Evolutionary conservation across 2,329 filamentous ascomycete species (phyloP), one percentile per base, ranked within the genome.

Genomic region (Penicillium palitans): DNA sequence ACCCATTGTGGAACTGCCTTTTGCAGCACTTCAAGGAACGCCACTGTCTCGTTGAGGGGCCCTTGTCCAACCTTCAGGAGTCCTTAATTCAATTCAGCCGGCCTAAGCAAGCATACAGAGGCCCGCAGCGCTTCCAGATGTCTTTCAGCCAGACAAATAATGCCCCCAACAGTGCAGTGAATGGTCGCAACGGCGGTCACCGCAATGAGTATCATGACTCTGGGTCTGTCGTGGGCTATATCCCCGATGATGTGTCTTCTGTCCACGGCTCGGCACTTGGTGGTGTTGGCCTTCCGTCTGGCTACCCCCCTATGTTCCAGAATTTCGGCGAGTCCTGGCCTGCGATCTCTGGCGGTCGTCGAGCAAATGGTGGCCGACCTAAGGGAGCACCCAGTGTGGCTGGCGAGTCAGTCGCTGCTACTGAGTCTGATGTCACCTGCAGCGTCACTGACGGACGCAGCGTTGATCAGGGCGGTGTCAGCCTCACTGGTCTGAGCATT

Each of bases 1-100:
- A 99, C 73, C 95, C 96, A 62, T 83, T 99, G 40, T 99, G 95
- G 95, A 95, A 99, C 74, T 93, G 93, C 70, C 85, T 99, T 27
- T 82, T 99, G 37, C 84, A 93, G 40, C 95, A 99, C 75, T 99
- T 97, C 84, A 98, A 98, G 81, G 93, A 98, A 74, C 88, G 87
- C 68, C 96, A 96, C 70, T 98, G 93, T 73, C 85, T 99, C 13
- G 95, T 99, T 6, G 95, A 99, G 74, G 95, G 95, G 0, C 93
- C 95, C 21, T 81, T 99, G 63, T 95, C 90, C 61, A 99, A 99
- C 72, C 82, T 99, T n/a, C 95, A 98, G 76, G 90, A 92, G 27
- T 97, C 93, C 13, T 83, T 99, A 48, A 84, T 98, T 63, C 95
- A 99, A 71, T 99, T 99, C 78, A 92, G 90, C 74, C 88, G 91